Percentiles rank a stretch among this genome's conserved stretches.
phyloP scores from a whole-genome alignment of 768 basidiomycete species.

The Neoboletus magnificus region DNA sequence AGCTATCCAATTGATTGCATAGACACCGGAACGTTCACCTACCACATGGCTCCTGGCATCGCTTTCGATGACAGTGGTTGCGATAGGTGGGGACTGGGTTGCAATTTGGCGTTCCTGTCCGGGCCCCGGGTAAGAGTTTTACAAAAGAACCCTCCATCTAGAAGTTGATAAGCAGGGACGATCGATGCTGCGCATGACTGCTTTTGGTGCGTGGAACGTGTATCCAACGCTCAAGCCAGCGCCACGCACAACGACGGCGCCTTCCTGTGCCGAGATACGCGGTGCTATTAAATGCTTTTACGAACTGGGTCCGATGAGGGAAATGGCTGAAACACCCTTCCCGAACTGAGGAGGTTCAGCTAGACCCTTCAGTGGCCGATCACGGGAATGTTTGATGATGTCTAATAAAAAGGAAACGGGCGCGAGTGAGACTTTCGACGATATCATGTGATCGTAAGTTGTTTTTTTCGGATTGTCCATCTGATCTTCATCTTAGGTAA shows the following conservation, averaged over 20 bases:
- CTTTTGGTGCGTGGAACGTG: too few relatives aligned
- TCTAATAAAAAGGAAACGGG: too few relatives aligned
- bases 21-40: background rate
- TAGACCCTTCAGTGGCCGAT: background rate
- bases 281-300: background rate
- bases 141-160: too few relatives aligned
- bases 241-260: too few relatives aligned
- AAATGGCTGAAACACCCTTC: background rate
- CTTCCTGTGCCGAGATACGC: too few relatives aligned
- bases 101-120: background rate
- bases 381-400: background rate
- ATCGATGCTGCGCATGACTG: too few relatives aligned
- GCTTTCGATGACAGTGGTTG: background rate
- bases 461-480: too few relatives aligned
- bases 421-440: background rate
- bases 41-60: background rate
- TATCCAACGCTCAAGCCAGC: too few relatives aligned
- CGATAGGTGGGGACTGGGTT: background rate
- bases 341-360: background rate
- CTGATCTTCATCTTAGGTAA: too few relatives aligned
- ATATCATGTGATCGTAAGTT: too few relatives aligned
- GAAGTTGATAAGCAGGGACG: too few relatives aligned
- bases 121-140: too few relatives aligned
- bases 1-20: background rate
- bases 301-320: background rate